Base-by-base conservation (phyloP, 805 yeast genomes). In the Candida pseudoglaebosa region DNA sequence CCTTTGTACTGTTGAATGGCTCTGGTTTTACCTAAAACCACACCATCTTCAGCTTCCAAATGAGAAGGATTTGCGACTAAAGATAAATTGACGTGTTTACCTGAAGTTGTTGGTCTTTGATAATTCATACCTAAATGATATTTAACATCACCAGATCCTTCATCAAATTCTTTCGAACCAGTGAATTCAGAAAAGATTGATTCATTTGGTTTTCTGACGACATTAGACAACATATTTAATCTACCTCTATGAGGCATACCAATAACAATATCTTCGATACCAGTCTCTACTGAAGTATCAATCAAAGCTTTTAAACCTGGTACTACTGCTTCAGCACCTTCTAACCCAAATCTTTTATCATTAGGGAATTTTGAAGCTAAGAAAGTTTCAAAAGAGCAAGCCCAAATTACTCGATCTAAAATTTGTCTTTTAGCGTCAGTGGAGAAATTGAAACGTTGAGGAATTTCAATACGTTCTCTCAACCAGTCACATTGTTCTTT, bases 161-260 rank as follows among this genome's bases (percentile, higher is more conserved):
- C 96, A 65, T 88, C 96, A 53, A 83, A 80, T 54, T 84, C 82
- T 55, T 83, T 78, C 24, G 95, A 82, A 47, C 99, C 99, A 39
- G 89, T 77, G 64, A 93, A 93, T 73, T 93, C 99, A 38, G 95
- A 82, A 67, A 93, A 91, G 60, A 93, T 93, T 36, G 96, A 89
- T 73, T 91, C 98, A 63, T 93, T 90, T 56, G 99, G 98, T 67
- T 93, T 93, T 72, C 99, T 85, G 36, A 93, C 97, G 55, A 93
- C 98, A 71, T 93, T 93, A 44, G 98, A 88, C 67, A 93, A 78
- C 83, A 93, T 90, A 67, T 93, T 93, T 57, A 93, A 76, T 73
- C 99, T 83, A 70, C 99, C 99, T 78, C 99, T 86, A 70, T 93
- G 99, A 38, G 99, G 97, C 98, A 93, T 93, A 73, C 99, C 99